Evolutionary conservation across 148 eudicot species (phyloP).

Genomic region (Rheum nobile): DNA sequence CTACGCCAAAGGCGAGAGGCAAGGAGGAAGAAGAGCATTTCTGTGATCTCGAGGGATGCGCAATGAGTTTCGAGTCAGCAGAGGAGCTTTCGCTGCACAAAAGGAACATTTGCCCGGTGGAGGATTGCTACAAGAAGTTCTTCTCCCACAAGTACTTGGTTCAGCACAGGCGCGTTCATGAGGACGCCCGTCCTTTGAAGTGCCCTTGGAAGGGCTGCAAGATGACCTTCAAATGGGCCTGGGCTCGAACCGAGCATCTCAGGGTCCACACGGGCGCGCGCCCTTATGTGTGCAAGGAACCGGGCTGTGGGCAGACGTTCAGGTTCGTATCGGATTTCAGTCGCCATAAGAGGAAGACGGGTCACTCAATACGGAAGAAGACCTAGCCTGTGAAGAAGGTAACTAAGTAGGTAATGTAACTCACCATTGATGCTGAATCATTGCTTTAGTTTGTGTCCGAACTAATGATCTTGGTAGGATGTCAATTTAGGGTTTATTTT

Average conservation of each 20-base stretch:
- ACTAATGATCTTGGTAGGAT: background rate
- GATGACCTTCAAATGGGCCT: conserved; percentile 97
- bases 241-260: conserved; percentile 98
- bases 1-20: conserved; percentile 12
- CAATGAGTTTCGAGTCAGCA: conserved; percentile 66
- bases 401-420: background rate
- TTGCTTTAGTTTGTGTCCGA: too few relatives aligned
- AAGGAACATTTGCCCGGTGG: conserved; percentile 68
- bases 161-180: conserved; percentile 89
- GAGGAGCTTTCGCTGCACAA: conserved; percentile 62
- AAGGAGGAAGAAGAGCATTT: conserved; percentile 37
- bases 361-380: conserved; percentile 63
- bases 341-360: conserved; percentile 97
- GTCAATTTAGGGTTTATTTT: background rate
- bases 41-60: conserved; percentile 84
- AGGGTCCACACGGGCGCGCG: conserved; percentile 95
- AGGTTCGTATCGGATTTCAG: conserved; percentile 96
- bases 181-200: conserved; percentile 83
- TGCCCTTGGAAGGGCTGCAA: conserved; percentile 99
- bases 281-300: conserved; percentile 64
- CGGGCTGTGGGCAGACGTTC: conserved; percentile 90
- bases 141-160: conserved; percentile 93
- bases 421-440: conserved; percentile 4
- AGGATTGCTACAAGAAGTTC: conserved; percentile 86
- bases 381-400: background rate